phyloP scores from a whole-genome alignment of 78 protist species.

The Corallochytrium limacisporum region DNA sequence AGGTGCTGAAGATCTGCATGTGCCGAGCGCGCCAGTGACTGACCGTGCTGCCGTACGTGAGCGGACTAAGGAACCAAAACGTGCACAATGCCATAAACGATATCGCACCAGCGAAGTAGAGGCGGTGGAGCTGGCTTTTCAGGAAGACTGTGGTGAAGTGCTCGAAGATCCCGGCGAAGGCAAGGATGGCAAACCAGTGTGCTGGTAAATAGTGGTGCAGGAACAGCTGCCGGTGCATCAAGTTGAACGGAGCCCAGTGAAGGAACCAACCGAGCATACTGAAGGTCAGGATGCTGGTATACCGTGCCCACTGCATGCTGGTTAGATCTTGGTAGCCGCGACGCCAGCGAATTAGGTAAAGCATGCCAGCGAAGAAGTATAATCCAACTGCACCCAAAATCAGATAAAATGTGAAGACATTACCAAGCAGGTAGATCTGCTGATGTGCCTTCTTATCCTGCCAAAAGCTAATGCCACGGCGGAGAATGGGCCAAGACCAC shows the following conservation, averaged over 20 bases:
- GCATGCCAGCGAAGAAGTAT: not conserved
- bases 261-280: not conserved
- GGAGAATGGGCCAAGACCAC: conserved; percentile 1
- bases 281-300: not conserved
- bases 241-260: not conserved
- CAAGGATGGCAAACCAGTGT: too few species aligned
- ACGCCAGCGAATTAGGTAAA: not conserved
- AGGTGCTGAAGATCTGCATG: too few species aligned
- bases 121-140: too few species aligned
- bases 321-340: not conserved
- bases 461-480: conserved; percentile 12
- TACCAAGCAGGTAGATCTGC: conserved; percentile 22
- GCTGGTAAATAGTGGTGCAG: conserved; percentile 14
- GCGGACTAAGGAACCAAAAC: too few species aligned
- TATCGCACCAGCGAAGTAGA: too few species aligned
- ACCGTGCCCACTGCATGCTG: not conserved
- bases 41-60: too few species aligned
- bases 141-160: too few species aligned
- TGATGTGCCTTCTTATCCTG: not conserved
- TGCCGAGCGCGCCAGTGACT: too few species aligned
- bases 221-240: conserved; percentile 8
- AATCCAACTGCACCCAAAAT: not conserved
- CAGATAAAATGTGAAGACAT: not conserved
- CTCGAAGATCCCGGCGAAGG: too few species aligned
- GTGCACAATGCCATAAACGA: too few species aligned